Conservation (phyloP, 2,329 filamentous ascomycete species). For the Colletotrichum abscissum region DNA sequence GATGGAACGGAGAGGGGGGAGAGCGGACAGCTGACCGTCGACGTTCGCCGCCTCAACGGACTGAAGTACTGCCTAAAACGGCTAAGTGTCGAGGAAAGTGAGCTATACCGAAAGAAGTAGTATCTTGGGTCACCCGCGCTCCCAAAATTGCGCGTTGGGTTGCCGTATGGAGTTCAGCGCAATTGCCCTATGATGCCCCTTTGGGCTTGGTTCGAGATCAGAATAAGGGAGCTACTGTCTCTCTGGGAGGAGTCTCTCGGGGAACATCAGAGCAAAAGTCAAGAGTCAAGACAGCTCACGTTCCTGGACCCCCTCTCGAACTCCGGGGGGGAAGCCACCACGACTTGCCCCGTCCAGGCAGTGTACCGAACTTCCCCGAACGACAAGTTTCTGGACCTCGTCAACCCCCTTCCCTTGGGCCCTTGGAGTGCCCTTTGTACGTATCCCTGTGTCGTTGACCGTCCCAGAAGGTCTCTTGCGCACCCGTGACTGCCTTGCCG, state of each 20-base stretch:
- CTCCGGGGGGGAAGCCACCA: constrained; percentile 8
- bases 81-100: fast-evolving
- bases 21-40: constrained; percentile 24
- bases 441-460: neutral
- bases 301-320: neutral
- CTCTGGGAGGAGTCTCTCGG: neutral
- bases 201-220: constrained; percentile 2
- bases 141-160: constrained; percentile 13
- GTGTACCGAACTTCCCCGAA: constrained; percentile 30
- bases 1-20: constrained; percentile 18
- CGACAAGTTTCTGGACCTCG: constrained; percentile 14
- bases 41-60: neutral
- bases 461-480: neutral
- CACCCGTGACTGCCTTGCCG: neutral
- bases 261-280: too few relatives aligned
- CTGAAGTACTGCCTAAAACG: neutral
- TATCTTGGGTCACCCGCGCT: constrained; percentile 15
- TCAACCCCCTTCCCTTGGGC: neutral
- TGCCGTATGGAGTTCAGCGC: constrained; percentile 19
- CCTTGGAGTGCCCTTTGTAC: neutral
- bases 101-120: neutral
- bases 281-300: neutral
- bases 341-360: constrained; percentile 17
- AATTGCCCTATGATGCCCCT: neutral
- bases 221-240: neutral